Conservation (phyloP, 371 early-diverging fungal genomes). For the Apophysomyces sp. region DNA sequence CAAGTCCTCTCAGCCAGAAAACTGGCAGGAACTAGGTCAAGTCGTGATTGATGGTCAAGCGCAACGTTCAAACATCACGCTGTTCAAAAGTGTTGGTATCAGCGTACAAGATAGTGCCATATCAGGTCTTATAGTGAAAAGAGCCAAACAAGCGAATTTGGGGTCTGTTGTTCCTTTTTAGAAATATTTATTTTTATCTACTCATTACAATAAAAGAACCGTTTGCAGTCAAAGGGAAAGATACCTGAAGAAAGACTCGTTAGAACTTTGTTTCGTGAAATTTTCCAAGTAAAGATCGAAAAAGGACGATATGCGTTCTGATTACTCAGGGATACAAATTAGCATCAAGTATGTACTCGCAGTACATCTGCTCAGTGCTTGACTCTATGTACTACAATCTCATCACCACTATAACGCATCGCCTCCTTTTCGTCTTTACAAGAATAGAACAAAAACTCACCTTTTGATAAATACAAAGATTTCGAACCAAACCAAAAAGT, state of each 20-base stretch:
- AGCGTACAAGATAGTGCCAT: slow-evolving; percentile 66
- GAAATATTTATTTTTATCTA: not conserved
- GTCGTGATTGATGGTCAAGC: slow-evolving; percentile 19
- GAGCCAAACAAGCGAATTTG: slow-evolving; percentile 38
- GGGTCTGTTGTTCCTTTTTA: slow-evolving; percentile 46
- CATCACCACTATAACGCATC: slow-evolving; percentile 25
- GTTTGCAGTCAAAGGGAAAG: not conserved
- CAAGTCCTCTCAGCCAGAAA: slow-evolving; percentile 36
- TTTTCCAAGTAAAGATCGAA: not conserved
- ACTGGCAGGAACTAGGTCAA: slow-evolving; percentile 49
- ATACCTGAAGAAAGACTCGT: not conserved
- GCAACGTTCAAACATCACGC: slow-evolving; percentile 35
- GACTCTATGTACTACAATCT: slow-evolving; percentile 47
- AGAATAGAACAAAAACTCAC: not conserved
- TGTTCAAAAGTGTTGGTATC: slow-evolving; percentile 68
- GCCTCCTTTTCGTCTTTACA: not conserved
- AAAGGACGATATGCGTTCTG: not conserved
- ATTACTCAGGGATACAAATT: slow-evolving; percentile 35
- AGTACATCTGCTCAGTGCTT: slow-evolving; percentile 44
- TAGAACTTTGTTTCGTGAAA: not conserved
- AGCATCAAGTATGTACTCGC: slow-evolving; percentile 39
- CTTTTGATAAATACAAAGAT: not conserved
- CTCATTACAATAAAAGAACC: not conserved
- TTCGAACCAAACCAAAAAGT: not conserved
- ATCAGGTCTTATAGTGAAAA: slow-evolving; percentile 45